These are phyloP conservation scores for Leptographium galeiforme DNA, from an alignment of 2,329 filamentous ascomycete species.

Conservation along the genomic window DNA sequence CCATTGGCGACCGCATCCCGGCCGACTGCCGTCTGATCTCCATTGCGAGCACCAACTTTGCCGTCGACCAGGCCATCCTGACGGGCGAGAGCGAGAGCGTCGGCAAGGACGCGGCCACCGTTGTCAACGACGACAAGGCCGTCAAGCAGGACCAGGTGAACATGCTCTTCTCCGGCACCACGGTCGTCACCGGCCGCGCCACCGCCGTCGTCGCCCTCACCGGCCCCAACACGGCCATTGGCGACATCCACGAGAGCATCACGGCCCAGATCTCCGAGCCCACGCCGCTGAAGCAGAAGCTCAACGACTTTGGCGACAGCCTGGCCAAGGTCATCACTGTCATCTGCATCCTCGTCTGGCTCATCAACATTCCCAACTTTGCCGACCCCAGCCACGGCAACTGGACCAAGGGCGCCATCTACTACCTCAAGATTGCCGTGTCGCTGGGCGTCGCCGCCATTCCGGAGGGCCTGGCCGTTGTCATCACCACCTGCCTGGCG, in stretches of 20 bases:
- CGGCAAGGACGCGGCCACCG: conserved; percentile 20
- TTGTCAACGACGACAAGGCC: conserved; percentile 64
- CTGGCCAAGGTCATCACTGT: conserved; percentile 96
- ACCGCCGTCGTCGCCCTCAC: conserved; percentile 84
- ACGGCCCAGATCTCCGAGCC: conserved; percentile 95
- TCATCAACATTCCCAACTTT: conserved; percentile 82
- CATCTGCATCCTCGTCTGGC: conserved; percentile 92
- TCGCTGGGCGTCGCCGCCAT: conserved; percentile 96
- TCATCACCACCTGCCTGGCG: conserved; percentile 96
- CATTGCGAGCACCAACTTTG: no score
- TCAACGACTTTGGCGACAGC: conserved; percentile 94
- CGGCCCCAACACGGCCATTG: conserved; percentile 82
- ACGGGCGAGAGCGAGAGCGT: conserved; percentile 76
- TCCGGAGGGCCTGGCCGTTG: conserved; percentile 90
- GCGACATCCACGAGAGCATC: conserved; percentile 98
- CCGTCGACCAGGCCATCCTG: conserved; percentile 78
- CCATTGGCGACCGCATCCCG: conserved; percentile 90
- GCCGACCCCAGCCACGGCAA: no score
- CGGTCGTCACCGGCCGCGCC: conserved; percentile 87
- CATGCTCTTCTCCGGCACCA: conserved; percentile 97
- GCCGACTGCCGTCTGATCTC: conserved; percentile 95
- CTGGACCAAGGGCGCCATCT: no score
- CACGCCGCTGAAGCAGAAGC: conserved; percentile 93
- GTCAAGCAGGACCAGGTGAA: conserved; percentile 97
- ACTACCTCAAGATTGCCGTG: no score